Conservation (phyloP, 2,329 filamentous ascomycete genomes). For the Ophiostoma tasmaniense region DNA sequence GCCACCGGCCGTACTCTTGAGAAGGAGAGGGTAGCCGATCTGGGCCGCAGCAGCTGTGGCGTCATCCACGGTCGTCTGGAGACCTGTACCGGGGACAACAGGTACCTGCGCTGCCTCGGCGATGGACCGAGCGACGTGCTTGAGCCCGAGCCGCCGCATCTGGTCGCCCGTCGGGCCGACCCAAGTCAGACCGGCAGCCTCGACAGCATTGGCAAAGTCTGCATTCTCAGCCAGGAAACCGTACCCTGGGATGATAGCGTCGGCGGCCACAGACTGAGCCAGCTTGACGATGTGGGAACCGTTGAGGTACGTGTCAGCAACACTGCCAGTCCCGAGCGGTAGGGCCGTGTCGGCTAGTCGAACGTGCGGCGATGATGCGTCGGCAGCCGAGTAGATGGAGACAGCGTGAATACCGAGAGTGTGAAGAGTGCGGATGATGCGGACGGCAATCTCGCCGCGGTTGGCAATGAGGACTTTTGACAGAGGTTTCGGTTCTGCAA, state of each 20-base stretch:
- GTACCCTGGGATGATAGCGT: slow-evolving; percentile 17
- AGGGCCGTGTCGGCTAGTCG: slow-evolving; percentile 20
- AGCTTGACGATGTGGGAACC: slow-evolving; percentile 20
- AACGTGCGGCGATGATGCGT: slow-evolving; percentile 22
- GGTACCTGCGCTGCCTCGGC: slow-evolving; percentile 35
- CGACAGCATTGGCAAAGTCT: slow-evolving; percentile 9
- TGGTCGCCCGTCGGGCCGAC: slow-evolving; percentile 10
- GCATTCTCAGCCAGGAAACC: slow-evolving; percentile 16
- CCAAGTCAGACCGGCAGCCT: slow-evolving; percentile 23
- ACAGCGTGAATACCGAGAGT: slow-evolving; percentile 16
- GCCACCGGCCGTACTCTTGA: slow-evolving; percentile 55
- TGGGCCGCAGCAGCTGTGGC: slow-evolving; percentile 39
- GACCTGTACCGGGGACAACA: slow-evolving; percentile 30
- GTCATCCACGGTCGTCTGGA: slow-evolving; percentile 30
- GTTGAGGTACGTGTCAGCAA: slow-evolving; percentile 11
- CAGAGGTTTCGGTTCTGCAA: background rate
- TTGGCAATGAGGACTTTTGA: slow-evolving; percentile 21
- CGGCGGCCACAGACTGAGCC: background rate
- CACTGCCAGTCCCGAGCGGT: slow-evolving; percentile 19
- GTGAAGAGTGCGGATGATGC: slow-evolving; percentile 18
- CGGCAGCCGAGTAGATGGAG: slow-evolving; percentile 20
- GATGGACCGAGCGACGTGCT: slow-evolving; percentile 13
- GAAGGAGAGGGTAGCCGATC: slow-evolving; percentile 37
- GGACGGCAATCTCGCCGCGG: slow-evolving; percentile 25
- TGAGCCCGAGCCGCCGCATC: slow-evolving; percentile 12